Percentiles rank a stretch among this genome's conserved stretches.
Conservation (phyloP, 163 green algal species). For the Scenedesmus sp. region DNA sequence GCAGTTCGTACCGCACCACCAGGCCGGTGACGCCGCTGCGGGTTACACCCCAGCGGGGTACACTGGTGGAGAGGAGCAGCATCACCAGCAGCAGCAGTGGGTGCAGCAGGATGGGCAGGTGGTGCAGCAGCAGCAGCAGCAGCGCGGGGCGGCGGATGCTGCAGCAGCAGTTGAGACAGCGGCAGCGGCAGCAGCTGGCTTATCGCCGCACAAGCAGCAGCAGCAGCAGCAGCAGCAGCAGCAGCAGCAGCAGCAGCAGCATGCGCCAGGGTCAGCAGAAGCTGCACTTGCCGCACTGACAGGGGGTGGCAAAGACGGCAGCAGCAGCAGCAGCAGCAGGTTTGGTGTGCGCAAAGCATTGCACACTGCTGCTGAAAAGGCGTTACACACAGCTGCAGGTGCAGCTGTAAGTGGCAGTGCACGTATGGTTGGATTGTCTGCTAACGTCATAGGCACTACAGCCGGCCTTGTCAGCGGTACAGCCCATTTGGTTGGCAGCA, state of each 20-base stretch:
- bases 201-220: background rate
- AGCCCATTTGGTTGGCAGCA: conserved; percentile 46
- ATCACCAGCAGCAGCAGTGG: conserved; percentile 44
- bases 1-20: conserved; percentile 25
- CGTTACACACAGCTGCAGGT: conserved; percentile 33
- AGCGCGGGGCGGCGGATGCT: background rate
- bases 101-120: conserved; percentile 1
- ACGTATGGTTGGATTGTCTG: background rate
- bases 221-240: background rate
- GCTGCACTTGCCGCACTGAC: conserved; percentile 29
- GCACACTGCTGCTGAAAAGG: conserved; percentile 25
- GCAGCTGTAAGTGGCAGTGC: conserved; percentile 37
- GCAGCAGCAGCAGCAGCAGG: conserved; percentile 22
- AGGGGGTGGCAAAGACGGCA: background rate
- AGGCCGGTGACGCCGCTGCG: background rate
- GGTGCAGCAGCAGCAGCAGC: conserved; percentile 11
- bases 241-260: conserved; percentile 22
- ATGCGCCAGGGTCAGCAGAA: conserved; percentile 21
- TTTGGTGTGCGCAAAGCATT: conserved; percentile 46
- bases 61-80: background rate
- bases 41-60: background rate
- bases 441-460: conserved; percentile 30
- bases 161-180: conserved; percentile 21
- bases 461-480: conserved; percentile 37
- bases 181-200: conserved; percentile 21